Percentiles rank a stretch among this genome's conserved stretches.
Evolutionary conservation across 2,329 filamentous ascomycete species (phyloP).

Genomic region (Curvularia eragrostidis): DNA sequence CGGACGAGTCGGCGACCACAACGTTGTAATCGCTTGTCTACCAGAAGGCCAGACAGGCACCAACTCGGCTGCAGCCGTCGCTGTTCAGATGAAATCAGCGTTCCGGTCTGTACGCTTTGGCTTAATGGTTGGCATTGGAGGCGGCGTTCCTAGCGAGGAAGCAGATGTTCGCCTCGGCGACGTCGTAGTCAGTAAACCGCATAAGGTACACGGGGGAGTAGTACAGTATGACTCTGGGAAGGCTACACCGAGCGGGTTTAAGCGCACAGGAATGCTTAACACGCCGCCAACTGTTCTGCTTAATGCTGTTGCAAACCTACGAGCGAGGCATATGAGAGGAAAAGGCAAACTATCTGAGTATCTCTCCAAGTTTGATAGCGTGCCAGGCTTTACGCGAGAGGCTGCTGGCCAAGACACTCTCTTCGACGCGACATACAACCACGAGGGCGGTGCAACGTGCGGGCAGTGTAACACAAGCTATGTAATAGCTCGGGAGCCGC

Average conservation of each 20-base stretch:
- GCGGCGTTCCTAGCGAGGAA: conserved; percentile 24
- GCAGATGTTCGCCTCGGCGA: conserved; percentile 17
- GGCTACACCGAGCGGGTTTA: conserved; percentile 8
- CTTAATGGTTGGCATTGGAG: conserved; percentile 54
- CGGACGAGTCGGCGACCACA: conserved; percentile 37
- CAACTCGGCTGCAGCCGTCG: conserved; percentile 38
- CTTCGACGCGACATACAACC: conserved; percentile 24
- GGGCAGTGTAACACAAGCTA: too few species aligned
- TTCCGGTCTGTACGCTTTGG: conserved; percentile 45
- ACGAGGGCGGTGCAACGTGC: conserved; percentile 15
- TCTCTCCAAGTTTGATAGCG: not conserved
- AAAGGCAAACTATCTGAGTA: conserved; percentile 3
- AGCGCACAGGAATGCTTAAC: conserved; percentile 17
- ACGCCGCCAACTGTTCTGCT: conserved; percentile 18
- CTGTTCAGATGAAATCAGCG: conserved; percentile 33
- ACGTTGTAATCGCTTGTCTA: conserved; percentile 45
- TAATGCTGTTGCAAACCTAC: conserved; percentile 11
- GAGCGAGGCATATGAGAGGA: conserved; percentile 1
- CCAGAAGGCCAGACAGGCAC: conserved; percentile 43
- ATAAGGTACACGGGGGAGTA: conserved; percentile 5
- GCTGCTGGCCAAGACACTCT: conserved; percentile 19
- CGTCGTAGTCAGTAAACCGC: conserved; percentile 11
- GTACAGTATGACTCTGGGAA: conserved; percentile 8
- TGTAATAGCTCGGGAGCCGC: too few species aligned
- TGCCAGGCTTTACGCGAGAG: not conserved